phyloP scores from a whole-genome alignment of 2,329 filamentous ascomycete species.

The Neurospora sp. region DNA sequence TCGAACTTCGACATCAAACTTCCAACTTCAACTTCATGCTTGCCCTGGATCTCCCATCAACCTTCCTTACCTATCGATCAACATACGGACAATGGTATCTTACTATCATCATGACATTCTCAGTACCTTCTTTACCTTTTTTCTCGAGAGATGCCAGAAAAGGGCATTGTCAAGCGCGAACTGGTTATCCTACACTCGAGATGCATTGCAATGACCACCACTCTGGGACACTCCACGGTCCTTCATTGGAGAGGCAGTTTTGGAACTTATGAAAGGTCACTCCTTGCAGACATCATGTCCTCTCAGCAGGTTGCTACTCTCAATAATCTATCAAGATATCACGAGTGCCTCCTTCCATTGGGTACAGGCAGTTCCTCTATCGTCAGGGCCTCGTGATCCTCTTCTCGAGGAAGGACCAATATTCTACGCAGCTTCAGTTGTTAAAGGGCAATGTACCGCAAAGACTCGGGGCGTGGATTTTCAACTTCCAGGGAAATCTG shows the following conservation, averaged over 20 bases:
- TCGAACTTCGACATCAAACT: neutral
- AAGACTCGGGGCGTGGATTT: too few species aligned
- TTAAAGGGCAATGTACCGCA: neutral
- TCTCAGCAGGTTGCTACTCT: neutral
- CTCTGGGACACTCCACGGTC: neutral
- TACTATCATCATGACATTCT: neutral
- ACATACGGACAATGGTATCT: neutral
- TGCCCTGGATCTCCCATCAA: neutral
- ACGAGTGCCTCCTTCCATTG: neutral
- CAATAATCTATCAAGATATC: neutral
- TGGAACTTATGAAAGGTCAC: neutral
- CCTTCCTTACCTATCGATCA: neutral
- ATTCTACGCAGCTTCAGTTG: neutral
- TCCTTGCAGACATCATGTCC: neutral
- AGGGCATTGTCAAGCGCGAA: neutral
- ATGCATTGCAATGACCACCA: neutral
- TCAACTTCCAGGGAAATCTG: too few species aligned
- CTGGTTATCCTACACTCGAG: neutral
- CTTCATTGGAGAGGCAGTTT: neutral
- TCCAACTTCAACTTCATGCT: neutral
- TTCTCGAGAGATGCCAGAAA: neutral
- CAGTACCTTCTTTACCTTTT: neutral
- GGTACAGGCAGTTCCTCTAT: neutral
- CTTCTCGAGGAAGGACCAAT: neutral
- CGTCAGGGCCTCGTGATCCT: neutral